Evolutionary conservation across 768 basidiomycete species (phyloP).

Genomic region (Leccinum arenicola): DNA sequence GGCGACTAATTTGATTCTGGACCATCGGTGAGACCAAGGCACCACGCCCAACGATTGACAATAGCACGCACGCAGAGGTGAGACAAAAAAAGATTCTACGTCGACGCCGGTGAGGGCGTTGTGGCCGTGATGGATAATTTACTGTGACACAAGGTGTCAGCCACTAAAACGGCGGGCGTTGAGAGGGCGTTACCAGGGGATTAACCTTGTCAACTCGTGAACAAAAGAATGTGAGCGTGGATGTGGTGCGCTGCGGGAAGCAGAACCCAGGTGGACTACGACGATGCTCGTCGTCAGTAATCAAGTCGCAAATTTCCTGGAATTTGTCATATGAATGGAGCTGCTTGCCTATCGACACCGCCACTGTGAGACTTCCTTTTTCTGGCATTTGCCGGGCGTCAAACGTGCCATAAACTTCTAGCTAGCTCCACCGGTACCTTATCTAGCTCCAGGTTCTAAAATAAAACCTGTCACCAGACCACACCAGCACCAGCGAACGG

Average conservation of each 20-base stretch:
- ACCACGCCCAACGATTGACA: neutral
- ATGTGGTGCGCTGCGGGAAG: neutral
- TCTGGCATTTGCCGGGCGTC: neutral
- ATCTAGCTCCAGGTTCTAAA: neutral
- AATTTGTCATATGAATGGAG: conserved; percentile 26
- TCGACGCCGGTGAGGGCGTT: conserved; percentile 6
- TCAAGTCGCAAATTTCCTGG: conserved; percentile 17
- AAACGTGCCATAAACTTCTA: neutral
- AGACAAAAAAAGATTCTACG: conserved; percentile 2
- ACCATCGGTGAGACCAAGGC: conserved; percentile 14
- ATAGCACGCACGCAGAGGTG: conserved; percentile 10
- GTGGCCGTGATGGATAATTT: conserved; percentile 13
- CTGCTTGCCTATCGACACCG: conserved; percentile 15
- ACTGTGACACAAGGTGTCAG: conserved; percentile 16
- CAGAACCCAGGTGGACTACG: conserved; percentile 2
- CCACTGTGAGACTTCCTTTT: conserved; percentile 23
- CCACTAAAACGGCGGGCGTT: neutral
- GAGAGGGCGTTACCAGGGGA: conserved; percentile 4
- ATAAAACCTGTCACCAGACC: neutral
- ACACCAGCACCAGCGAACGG: neutral
- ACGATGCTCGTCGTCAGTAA: conserved; percentile 16
- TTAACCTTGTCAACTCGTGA: conserved; percentile 11
- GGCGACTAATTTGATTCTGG: conserved; percentile 10
- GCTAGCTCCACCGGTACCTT: conserved; percentile 1
- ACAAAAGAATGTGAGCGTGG: conserved; percentile 10